These are phyloP conservation scores for Hypsizygus marmoreus DNA, from an alignment of 768 basidiomycete species.

Conservation along the genomic window DNA sequence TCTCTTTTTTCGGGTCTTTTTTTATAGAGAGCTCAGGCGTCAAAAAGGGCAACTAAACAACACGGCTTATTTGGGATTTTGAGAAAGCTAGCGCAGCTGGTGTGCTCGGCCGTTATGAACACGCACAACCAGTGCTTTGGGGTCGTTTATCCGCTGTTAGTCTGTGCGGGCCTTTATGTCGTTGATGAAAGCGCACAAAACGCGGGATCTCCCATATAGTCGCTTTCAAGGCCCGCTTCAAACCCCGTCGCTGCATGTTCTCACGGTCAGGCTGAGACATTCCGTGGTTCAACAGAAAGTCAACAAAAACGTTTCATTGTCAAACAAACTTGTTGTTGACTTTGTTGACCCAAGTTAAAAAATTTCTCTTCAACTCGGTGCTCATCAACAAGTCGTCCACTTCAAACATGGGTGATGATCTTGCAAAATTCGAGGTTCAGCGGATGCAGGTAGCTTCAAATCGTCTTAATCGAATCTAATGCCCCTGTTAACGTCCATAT, in stretches of 20 bases:
- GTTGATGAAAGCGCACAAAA: constrained; percentile 18
- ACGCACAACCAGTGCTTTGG: constrained; percentile 26
- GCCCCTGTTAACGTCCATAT: constrained; percentile 17
- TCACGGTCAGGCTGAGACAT: constrained; percentile 34
- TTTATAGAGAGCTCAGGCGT: constrained; percentile 32
- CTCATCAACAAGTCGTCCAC: no score
- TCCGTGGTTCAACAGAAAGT: background rate
- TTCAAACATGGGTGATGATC: constrained; percentile 27
- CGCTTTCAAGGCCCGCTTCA: constrained; percentile 34
- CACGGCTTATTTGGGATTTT: constrained; percentile 31
- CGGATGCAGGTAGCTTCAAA: constrained; percentile 34
- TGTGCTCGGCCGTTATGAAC: constrained; percentile 23
- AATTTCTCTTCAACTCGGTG: constrained; percentile 1
- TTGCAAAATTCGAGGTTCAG: constrained; percentile 30
- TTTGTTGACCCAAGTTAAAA: constrained; percentile 14
- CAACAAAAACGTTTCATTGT: constrained; percentile 12
- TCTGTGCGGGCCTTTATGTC: constrained; percentile 29
- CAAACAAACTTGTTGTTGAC: constrained; percentile 15
- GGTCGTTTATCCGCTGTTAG: constrained; percentile 21
- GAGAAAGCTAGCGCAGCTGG: constrained; percentile 21
- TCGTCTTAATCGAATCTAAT: background rate
- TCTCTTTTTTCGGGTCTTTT: constrained; percentile 29
- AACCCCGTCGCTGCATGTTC: constrained; percentile 23
- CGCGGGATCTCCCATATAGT: constrained; percentile 17
- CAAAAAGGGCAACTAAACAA: constrained; percentile 29